Percentiles rank a stretch among this genome's conserved stretches.
Evolutionary conservation across 331 rosid species (phyloP).

Genomic region (Malus hybrid): DNA sequence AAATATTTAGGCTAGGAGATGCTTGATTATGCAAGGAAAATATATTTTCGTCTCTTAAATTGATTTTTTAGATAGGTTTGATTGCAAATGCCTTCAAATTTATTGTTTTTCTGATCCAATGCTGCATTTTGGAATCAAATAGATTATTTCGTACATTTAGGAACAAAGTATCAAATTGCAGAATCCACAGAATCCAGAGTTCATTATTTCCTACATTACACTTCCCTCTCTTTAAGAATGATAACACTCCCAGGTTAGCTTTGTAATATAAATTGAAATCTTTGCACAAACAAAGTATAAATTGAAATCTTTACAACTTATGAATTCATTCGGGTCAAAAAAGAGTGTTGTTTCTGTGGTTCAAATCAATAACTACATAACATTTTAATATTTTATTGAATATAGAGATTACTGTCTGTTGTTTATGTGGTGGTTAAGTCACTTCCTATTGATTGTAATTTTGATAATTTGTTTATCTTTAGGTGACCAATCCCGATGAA

Average conservation of each 20-base stretch:
- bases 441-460: neutral
- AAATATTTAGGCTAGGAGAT: neutral
- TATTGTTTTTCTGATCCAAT: neutral
- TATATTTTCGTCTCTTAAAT: neutral
- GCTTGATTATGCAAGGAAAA: neutral
- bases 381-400: too few relatives aligned
- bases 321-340: too few relatives aligned
- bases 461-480: slow-evolving; percentile 18
- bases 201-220: neutral
- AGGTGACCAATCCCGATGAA: slow-evolving; percentile 28
- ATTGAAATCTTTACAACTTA: too few relatives aligned
- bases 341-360: neutral
- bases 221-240: neutral
- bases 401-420: neutral
- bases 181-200: neutral
- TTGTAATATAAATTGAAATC: neutral
- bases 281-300: too few relatives aligned
- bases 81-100: neutral
- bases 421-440: neutral
- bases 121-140: neutral
- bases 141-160: neutral
- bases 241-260: neutral
- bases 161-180: neutral
- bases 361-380: neutral
- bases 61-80: neutral